A percentile compares a stretch with the other conserved stretches of the same genome.
These are phyloP conservation scores for Colletotrichum gigasporum DNA, from an alignment of 2,329 filamentous ascomycete species.

Conservation along the genomic window DNA sequence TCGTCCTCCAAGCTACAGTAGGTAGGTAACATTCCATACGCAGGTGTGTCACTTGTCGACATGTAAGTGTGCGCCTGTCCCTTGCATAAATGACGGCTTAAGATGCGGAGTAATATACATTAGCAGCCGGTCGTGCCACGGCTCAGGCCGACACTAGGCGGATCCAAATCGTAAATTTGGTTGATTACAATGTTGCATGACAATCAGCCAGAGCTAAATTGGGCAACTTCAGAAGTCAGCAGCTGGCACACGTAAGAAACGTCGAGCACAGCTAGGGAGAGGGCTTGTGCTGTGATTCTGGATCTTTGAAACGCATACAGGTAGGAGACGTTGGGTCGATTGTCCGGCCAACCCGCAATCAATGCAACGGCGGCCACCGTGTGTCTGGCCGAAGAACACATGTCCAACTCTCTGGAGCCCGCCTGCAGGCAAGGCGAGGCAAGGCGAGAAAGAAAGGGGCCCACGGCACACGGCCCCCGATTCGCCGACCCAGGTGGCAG, in stretches of 20 bases:
- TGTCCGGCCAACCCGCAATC: constrained; percentile 4
- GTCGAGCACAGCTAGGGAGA: background rate
- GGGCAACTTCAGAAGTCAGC: too few relatives aligned
- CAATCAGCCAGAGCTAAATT: background rate
- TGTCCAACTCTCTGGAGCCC: constrained; percentile 15
- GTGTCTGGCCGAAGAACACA: constrained; percentile 21
- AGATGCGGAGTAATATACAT: constrained; percentile 10
- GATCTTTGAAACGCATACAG: constrained; percentile 22
- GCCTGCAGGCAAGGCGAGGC: background rate
- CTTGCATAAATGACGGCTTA: constrained; percentile 26
- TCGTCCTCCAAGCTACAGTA: too few relatives aligned
- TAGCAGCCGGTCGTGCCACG: background rate
- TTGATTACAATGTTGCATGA: background rate
- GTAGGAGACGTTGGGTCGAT: background rate
- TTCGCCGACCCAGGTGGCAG: constrained; percentile 21
- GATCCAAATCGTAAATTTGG: too few relatives aligned
- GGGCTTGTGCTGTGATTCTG: background rate
- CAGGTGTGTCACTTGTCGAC: too few relatives aligned
- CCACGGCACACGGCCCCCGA: constrained; percentile 16
- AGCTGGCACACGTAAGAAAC: constrained; percentile 4
- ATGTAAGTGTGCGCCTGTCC: constrained; percentile 1
- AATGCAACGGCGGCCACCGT: constrained; percentile 2
- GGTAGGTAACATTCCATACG: too few relatives aligned
- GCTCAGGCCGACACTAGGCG: constrained; percentile 6
- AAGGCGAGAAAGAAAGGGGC: background rate